Percentiles rank a stretch among this genome's conserved stretches.
Evolutionary conservation across 176 grass and related monocot species (phyloP).

Genomic region (Raddia distichophylla): DNA sequence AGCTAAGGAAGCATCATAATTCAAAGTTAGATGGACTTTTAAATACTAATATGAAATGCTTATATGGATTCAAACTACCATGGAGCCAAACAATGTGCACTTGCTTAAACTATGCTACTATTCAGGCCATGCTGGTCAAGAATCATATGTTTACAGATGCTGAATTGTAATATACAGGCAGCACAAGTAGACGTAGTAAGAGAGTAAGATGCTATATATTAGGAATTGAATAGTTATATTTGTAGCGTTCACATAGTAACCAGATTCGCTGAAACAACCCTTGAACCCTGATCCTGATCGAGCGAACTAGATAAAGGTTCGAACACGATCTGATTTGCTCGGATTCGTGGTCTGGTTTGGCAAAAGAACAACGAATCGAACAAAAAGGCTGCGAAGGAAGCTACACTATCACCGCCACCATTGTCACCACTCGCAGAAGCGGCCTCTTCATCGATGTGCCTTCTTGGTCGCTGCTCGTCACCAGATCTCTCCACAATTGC

Average conservation of each 20-base stretch:
- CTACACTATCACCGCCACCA: too few species aligned
- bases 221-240: neutral
- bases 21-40: neutral
- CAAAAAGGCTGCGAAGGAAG: too few species aligned
- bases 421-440: too few species aligned
- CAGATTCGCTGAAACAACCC: too few species aligned
- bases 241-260: neutral
- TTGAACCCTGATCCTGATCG: too few species aligned
- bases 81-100: neutral
- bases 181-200: neutral
- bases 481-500: too few species aligned
- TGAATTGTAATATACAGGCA: neutral
- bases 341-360: too few species aligned
- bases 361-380: too few species aligned
- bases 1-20: constrained; percentile 12
- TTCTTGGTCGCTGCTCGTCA: too few species aligned
- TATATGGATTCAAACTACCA: neutral
- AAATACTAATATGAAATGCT: constrained; percentile 1
- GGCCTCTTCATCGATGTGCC: too few species aligned
- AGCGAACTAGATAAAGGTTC: too few species aligned
- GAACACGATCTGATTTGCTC: too few species aligned
- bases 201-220: neutral
- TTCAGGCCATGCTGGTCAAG: constrained; percentile 4
- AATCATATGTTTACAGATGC: neutral
- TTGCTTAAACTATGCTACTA: constrained; percentile 7